phyloP scores from a whole-genome alignment of 2,329 filamentous ascomycete species.

The Aspergillus puulaauensis region DNA sequence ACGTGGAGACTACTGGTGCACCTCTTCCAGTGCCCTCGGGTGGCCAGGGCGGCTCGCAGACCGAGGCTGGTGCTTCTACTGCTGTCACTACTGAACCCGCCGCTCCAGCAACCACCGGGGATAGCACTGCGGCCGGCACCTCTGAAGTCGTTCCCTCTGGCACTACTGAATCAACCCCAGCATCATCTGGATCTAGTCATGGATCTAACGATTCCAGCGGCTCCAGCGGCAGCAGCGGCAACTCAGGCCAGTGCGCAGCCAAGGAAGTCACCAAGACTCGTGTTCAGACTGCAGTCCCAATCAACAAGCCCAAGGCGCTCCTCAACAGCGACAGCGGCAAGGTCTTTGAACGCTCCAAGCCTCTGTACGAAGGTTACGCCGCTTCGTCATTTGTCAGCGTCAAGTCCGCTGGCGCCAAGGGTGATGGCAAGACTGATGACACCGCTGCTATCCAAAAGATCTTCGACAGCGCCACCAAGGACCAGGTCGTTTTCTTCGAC shows the following conservation, averaged over 20 bases:
- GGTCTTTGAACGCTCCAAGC: conserved; percentile 82
- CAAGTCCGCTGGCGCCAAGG: conserved; percentile 78
- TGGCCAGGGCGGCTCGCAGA: conserved; percentile 4
- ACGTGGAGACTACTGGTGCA: neutral
- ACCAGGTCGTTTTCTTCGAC: conserved; percentile 64
- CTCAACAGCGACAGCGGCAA: conserved; percentile 61
- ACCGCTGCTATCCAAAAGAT: conserved; percentile 79
- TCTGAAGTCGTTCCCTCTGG: neutral
- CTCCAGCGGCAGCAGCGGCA: conserved; percentile 6
- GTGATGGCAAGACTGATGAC: conserved; percentile 85
- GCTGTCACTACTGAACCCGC: neutral
- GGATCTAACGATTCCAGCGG: conserved; percentile 6
- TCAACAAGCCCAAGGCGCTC: conserved; percentile 67
- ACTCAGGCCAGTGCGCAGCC: conserved; percentile 21
- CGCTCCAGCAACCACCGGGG: neutral
- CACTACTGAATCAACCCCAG: neutral
- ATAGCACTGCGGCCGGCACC: neutral
- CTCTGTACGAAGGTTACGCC: conserved; percentile 73
- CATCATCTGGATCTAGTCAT: conserved; percentile 14
- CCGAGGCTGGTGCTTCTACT: neutral
- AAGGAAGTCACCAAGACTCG: conserved; percentile 37
- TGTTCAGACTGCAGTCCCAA: conserved; percentile 61
- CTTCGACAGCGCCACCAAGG: conserved; percentile 63
- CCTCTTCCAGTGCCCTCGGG: neutral
- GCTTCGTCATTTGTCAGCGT: conserved; percentile 76